Evolutionary conservation across 441 rosid species (phyloP), one percentile per base, ranked within the genome.

Genomic region (Flueggea neowawraea): DNA sequence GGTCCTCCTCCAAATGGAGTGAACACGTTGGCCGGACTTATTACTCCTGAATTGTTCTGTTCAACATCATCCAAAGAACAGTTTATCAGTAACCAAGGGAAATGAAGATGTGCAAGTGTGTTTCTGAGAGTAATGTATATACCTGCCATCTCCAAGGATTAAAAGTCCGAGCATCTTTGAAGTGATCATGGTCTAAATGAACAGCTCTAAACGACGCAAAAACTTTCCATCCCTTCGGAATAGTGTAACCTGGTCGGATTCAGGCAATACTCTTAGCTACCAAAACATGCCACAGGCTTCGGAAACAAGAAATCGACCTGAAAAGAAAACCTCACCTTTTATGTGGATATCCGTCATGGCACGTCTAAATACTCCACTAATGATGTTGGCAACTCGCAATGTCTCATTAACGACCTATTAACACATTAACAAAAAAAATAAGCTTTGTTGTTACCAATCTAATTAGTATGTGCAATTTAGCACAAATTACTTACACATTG

Each of bases 121-220:
- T 22, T 22, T 22, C 28, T 22, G 28, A 22, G 28, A 2, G 28
- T 22, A 4, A 9, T n/a, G 63, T 13, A 12, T 5, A 5, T 65
- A 85, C 97, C 96, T 95, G 98, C 99, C 98, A 95, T 78, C 99
- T 80, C 99, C 99, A 95, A 12, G 98, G 99, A 65, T 91, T 86
- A 72, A 95, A 95, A 61, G 92, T 78, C 4, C 97, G 88, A 71
- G 96, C 91, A 12, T 95, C 96, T 70, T 86, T 80, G 77, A 91
- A 95, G 62, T 85, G 81, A 50, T 85, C 84, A 6, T 72, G 86
- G 67, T 91, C 87, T 55, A 91, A 74, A 81, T 95, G 99, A 33
- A 91, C 98, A 7, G 91, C 99, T 52, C 96, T 82, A 68, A 91
- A 94, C 2, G 96, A 94, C 44, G 96, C 89, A 60, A 91, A 94